phyloP scores from a whole-genome alignment of 2,329 filamentous ascomycete genomes.

The Blastomyces emzantsi region DNA sequence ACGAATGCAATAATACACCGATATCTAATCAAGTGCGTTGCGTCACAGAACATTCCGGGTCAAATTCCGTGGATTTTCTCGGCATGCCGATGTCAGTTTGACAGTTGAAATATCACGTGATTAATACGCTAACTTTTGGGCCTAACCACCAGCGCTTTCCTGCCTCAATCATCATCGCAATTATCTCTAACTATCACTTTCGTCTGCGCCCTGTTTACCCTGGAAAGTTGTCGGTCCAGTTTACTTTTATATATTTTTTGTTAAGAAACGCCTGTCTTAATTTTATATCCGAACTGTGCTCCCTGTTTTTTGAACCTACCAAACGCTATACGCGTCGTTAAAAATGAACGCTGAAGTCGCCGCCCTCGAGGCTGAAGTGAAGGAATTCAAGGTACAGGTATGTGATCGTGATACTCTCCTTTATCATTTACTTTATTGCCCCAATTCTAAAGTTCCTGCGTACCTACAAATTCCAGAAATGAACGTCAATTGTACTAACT shows the following conservation, averaged over 20 bases:
- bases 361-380: conserved; percentile 43
- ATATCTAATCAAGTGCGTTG: no score
- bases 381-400: conserved; percentile 53
- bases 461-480: neutral
- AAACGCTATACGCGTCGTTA: neutral
- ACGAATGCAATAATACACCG: no score
- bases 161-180: neutral
- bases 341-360: conserved; percentile 37
- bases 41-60: no score
- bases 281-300: neutral
- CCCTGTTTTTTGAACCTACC: no score
- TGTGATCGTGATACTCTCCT: neutral
- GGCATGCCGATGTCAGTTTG: neutral
- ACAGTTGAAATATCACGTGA: neutral
- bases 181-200: neutral
- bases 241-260: neutral
- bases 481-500: neutral
- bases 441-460: neutral
- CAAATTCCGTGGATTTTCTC: neutral
- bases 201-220: neutral
- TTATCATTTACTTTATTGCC: neutral
- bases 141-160: neutral
- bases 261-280: neutral
- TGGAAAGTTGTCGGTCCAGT: neutral
- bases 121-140: neutral